Base-by-base conservation (phyloP, 768 basidiomycete genomes). In the Rossbeevera mucosa region DNA sequence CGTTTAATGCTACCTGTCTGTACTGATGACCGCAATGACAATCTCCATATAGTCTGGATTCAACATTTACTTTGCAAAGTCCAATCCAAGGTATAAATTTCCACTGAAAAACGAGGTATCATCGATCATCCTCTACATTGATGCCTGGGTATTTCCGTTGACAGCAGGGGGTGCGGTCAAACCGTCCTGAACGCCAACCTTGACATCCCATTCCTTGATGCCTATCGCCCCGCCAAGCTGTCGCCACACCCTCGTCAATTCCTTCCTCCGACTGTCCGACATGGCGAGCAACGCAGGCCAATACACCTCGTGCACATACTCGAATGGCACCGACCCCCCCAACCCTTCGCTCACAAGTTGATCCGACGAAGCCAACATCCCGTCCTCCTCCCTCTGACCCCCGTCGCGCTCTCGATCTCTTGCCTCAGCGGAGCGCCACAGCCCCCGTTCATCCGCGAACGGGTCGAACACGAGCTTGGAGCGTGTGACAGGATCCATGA, bases 401-500 rank as follows among this genome's bases (percentile, higher is more conserved):
- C 7, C 31, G n/a, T 36, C 33, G 11, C 36, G 18, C 1, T 38
- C n/a, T 18, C 36, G 57, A 26, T 67, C 60, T n/a, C 65, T 53
- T 0, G 56, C 59, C 42, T 65, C 63, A 3, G 33, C 57, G 0
- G 67, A 60, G 7, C 65, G 53, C 63, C 69, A 69, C 1, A 70
- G 47, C 3, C 67, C 69, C 2, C 18, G 21, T 2, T 47, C 47
- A 42, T 64, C 65, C 5, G 51, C 31, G 14, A 70, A 66, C 1
- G 86, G 86, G 60, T 90, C 89, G 68, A 90, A 89, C 52, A 82
- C 77, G 68, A 90, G 76, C 68, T 91, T 90, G 31, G 76, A 67
- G 28, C 83, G 80, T 1, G 91, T 92, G 53, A 91, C 66, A 2
- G 92, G 89, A 68, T 94, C 92, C 48, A 94, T 80, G 63, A 93